These are phyloP conservation scores for Neonectria punicea DNA, from an alignment of 2,329 filamentous ascomycete species.

Conservation along the genomic window DNA sequence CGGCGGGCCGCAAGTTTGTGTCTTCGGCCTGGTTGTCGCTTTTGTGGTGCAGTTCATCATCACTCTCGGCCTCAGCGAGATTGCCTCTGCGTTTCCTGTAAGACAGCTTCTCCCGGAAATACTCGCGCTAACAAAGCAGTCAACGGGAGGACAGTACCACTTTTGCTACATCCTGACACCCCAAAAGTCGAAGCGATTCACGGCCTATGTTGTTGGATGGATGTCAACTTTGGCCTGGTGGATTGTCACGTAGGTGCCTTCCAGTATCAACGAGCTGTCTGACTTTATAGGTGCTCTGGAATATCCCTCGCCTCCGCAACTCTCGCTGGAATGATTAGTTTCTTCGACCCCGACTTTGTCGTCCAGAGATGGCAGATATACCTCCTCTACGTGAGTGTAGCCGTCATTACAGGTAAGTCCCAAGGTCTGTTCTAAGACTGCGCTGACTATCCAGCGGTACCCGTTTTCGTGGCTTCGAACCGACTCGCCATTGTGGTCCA, in stretches of 20 bases:
- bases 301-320: conserved; percentile 13
- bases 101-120: background rate
- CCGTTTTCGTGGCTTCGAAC: conserved; percentile 20
- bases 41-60: conserved; percentile 24
- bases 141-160: conserved; percentile 27
- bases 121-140: conserved; percentile 4
- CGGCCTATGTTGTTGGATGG: conserved; percentile 19
- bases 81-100: conserved; percentile 27
- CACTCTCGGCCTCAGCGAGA: conserved; percentile 20
- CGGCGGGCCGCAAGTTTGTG: conserved; percentile 19
- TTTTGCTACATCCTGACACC: conserved; percentile 27
- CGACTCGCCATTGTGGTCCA: conserved; percentile 11
- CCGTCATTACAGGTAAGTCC: conserved; percentile 17
- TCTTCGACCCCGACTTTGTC: conserved; percentile 1
- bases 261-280: too few species aligned
- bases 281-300: conserved; percentile 20
- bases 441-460: background rate
- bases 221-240: conserved; percentile 26
- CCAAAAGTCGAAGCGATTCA: conserved; percentile 14
- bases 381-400: conserved; percentile 16
- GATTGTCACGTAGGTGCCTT: conserved; percentile 20
- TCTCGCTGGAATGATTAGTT: conserved; percentile 16
- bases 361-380: conserved; percentile 20
- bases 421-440: too few species aligned
- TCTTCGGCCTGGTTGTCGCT: conserved; percentile 18